These are phyloP conservation scores for Fusarium sp. DNA, from an alignment of 2,329 filamentous ascomycete genomes.

Conservation along the genomic window DNA sequence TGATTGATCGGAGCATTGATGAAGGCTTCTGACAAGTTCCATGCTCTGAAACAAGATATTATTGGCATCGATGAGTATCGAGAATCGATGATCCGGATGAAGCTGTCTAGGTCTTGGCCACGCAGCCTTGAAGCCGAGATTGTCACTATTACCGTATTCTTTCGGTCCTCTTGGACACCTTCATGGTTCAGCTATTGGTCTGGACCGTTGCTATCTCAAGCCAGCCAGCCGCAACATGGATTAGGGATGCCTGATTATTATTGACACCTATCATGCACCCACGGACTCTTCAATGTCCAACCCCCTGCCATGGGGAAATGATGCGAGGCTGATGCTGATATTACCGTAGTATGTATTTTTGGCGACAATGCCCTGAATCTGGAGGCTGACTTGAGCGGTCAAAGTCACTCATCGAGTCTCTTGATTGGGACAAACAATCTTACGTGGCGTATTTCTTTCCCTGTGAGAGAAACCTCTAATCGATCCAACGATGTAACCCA, in stretches of 20 bases:
- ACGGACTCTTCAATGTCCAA: slow-evolving; percentile 25
- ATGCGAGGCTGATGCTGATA: slow-evolving; percentile 38
- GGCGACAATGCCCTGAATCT: slow-evolving; percentile 10
- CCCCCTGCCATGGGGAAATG: slow-evolving; percentile 35
- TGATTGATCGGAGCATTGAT: slow-evolving; percentile 1
- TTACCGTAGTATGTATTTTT: background rate
- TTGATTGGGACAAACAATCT: slow-evolving; percentile 31
- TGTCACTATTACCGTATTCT: background rate
- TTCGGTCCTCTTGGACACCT: background rate
- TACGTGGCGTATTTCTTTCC: slow-evolving; percentile 25
- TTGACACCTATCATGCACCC: slow-evolving; percentile 3
- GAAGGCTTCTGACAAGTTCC: slow-evolving; percentile 3
- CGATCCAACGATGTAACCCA: slow-evolving; percentile 37
- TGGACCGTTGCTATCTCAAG: slow-evolving; percentile 13
- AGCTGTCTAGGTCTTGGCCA: background rate
- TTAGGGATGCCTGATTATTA: slow-evolving; percentile 5
- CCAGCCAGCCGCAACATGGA: slow-evolving; percentile 9
- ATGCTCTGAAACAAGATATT: slow-evolving; percentile 24
- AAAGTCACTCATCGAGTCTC: background rate
- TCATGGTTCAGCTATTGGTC: slow-evolving; percentile 26
- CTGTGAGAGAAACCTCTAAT: slow-evolving; percentile 10
- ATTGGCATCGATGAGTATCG: background rate
- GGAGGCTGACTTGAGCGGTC: slow-evolving; percentile 10
- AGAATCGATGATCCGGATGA: slow-evolving; percentile 5
- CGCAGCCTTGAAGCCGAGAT: background rate